Evolutionary conservation across 768 basidiomycete species (phyloP).

Genomic region (Hypholoma sublateritium): DNA sequence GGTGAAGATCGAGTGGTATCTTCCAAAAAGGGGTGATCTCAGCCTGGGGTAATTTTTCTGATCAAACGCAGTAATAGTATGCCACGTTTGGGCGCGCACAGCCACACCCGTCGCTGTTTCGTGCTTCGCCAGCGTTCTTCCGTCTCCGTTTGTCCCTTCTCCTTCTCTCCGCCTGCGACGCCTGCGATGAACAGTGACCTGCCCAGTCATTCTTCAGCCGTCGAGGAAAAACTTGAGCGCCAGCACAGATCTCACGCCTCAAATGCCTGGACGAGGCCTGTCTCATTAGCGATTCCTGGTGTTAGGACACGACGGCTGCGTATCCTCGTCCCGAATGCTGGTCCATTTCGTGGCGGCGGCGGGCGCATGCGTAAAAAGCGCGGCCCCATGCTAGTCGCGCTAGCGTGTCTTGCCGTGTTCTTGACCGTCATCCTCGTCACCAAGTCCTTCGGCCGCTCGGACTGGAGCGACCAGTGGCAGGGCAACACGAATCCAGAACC

Average conservation of each 20-base stretch:
- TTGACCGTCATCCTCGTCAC: conserved; percentile 47
- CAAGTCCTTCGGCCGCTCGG: conserved; percentile 38
- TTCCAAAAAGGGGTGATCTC: no score
- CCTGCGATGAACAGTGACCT: conserved; percentile 29
- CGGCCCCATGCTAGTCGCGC: conserved; percentile 51
- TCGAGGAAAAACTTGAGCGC: conserved; percentile 39
- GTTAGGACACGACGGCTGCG: conserved; percentile 56
- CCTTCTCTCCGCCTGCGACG: neutral
- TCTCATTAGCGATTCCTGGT: conserved; percentile 60
- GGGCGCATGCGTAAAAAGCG: conserved; percentile 52
- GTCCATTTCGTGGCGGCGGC: conserved; percentile 36
- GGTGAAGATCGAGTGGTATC: no score
- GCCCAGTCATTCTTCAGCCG: conserved; percentile 41
- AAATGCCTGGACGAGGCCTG: conserved; percentile 47
- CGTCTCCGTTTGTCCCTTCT: conserved; percentile 2
- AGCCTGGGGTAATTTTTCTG: neutral
- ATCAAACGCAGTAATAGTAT: neutral
- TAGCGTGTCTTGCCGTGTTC: conserved; percentile 51
- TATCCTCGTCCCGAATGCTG: conserved; percentile 55
- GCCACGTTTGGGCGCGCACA: conserved; percentile 1
- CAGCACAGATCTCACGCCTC: conserved; percentile 30
- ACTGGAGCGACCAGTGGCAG: conserved; percentile 43
- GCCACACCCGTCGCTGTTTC: neutral
- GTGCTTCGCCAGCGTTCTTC: neutral
- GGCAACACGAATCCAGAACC: conserved; percentile 37